phyloP scores from a whole-genome alignment of 2,329 filamentous ascomycete genomes.

The Cyclaneusma minus region DNA sequence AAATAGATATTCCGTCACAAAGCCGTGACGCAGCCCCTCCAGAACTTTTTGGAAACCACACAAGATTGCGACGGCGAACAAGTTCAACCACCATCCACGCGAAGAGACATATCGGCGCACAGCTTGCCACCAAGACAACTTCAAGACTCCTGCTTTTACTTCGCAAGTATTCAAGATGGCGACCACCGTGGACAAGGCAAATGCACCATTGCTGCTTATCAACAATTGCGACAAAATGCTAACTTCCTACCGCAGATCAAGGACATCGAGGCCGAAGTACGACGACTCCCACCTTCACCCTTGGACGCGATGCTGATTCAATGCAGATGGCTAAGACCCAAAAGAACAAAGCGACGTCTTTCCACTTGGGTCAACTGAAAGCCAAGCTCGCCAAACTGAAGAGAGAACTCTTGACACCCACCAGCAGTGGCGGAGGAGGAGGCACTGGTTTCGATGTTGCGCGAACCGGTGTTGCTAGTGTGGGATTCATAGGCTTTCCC shows the following conservation, averaged over 20 bases:
- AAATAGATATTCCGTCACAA: too few species aligned
- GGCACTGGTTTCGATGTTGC: conserved; percentile 93
- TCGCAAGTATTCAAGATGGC: too few species aligned
- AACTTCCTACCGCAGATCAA: conserved; percentile 54
- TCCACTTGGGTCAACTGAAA: conserved; percentile 89
- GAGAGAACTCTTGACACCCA: conserved; percentile 81
- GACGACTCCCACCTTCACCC: conserved; percentile 17
- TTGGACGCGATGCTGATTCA: conserved; percentile 8
- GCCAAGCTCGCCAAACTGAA: conserved; percentile 97
- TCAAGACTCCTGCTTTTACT: too few species aligned
- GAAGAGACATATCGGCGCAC: too few species aligned
- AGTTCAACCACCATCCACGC: too few species aligned
- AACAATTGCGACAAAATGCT: conserved; percentile 19
- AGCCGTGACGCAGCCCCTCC: too few species aligned
- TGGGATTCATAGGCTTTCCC: conserved; percentile 96
- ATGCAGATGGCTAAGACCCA: conserved; percentile 83
- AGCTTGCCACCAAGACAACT: too few species aligned
- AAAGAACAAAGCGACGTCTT: conserved; percentile 93
- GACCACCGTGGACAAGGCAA: conserved; percentile 92
- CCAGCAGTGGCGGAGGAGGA: conserved; percentile 68
- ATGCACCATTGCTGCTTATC: conserved; percentile 12
- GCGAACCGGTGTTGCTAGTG: conserved; percentile 88
- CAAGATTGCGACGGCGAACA: too few species aligned
- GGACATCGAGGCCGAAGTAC: conserved; percentile 86
- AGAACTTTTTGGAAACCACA: too few species aligned